Evolutionary conservation across 306 rosid species (phyloP).

Genomic region (Malus orientalis): DNA sequence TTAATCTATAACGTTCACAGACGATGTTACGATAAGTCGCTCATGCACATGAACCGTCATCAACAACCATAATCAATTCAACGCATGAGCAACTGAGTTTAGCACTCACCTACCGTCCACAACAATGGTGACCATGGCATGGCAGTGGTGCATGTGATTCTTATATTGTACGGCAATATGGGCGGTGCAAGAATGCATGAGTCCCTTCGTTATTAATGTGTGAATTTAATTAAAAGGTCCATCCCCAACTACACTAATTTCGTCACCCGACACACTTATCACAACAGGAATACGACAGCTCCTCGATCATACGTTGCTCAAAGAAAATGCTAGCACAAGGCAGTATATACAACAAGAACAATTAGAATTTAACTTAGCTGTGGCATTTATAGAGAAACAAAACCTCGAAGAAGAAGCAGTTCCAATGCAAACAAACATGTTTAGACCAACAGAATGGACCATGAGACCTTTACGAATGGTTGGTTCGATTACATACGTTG

Average conservation of each 20-base stretch:
- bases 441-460: neutral
- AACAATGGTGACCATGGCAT: neutral
- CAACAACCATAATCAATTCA: too few relatives aligned
- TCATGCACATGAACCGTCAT: too few relatives aligned
- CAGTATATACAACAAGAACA: neutral
- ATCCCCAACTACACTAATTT: neutral
- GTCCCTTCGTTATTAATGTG: neutral
- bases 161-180: neutral
- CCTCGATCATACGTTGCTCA: neutral
- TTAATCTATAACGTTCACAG: too few relatives aligned
- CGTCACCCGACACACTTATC: neutral
- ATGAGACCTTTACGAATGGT: neutral
- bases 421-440: too few relatives aligned
- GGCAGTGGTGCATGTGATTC: neutral
- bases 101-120: neutral
- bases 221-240: neutral
- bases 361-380: neutral
- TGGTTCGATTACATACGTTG: too few relatives aligned
- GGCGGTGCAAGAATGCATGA: too few relatives aligned
- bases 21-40: too few relatives aligned
- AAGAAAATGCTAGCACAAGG: neutral
- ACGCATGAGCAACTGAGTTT: too few relatives aligned
- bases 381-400: neutral
- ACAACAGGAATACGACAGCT: neutral
- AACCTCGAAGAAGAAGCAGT: too few relatives aligned